Evolutionary conservation across 306 rosid species (phyloP).

Genomic region (Prunus fruticosa): DNA sequence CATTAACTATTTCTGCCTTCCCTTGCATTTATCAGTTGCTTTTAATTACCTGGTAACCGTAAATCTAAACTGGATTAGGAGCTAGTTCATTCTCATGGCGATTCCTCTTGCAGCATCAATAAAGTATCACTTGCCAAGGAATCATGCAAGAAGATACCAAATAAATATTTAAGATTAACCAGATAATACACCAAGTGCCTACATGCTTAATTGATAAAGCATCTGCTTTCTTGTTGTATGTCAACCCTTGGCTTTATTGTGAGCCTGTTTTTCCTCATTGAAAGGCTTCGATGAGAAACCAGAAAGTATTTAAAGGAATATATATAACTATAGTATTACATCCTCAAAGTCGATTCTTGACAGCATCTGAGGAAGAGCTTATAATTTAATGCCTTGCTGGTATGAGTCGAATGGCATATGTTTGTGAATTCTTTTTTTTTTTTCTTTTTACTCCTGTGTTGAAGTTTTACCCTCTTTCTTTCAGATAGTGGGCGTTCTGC

Average conservation of each 20-base stretch:
- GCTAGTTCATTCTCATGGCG: constrained; percentile 6
- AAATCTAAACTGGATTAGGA: constrained; percentile 6
- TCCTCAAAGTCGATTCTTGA: background rate
- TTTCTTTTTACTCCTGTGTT: constrained; percentile 2
- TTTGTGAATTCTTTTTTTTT: background rate
- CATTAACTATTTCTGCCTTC: background rate
- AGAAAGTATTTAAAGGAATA: background rate
- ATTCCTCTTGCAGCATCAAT: background rate
- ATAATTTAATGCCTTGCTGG: background rate
- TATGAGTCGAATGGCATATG: background rate
- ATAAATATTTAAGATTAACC: background rate
- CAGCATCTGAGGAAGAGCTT: background rate
- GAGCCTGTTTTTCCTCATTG: background rate
- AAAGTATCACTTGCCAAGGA: background rate
- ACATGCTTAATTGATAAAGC: background rate
- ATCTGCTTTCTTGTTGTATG: constrained; percentile 1
- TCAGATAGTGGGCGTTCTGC: constrained; percentile 68
- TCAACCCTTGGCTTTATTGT: background rate
- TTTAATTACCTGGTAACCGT: background rate
- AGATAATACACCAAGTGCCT: background rate
- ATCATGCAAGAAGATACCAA: background rate
- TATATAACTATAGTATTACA: background rate
- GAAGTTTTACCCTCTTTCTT: constrained; percentile 24
- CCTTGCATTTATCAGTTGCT: constrained; percentile 2
- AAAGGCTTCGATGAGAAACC: background rate